Evolutionary conservation across 441 rosid species (phyloP).

Genomic region (Eruca vesicaria): DNA sequence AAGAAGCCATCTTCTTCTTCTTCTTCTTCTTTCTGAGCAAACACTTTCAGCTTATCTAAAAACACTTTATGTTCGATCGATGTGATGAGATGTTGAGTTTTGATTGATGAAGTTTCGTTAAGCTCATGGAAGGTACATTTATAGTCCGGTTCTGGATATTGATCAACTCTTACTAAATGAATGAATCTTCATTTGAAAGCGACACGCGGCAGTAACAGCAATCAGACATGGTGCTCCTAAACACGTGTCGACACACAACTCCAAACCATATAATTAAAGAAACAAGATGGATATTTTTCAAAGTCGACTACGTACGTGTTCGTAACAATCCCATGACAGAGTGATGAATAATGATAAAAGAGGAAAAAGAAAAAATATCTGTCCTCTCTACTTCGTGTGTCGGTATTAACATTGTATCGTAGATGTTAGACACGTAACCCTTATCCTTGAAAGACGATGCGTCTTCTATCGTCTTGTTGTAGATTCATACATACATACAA

Average conservation of each 20-base stretch:
- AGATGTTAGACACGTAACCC: conserved; percentile 13
- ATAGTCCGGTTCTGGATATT: conserved; percentile 26
- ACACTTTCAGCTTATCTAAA: background rate
- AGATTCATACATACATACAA: background rate
- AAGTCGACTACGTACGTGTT: conserved; percentile 25
- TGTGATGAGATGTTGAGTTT: conserved; percentile 10
- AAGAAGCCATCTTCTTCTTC: conserved; percentile 45
- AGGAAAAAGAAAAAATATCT: background rate
- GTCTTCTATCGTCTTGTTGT: background rate
- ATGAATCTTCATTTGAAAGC: background rate
- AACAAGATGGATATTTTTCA: background rate
- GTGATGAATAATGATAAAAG: background rate
- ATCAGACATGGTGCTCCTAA: background rate
- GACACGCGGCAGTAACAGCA: conserved; percentile 11
- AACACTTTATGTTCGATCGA: background rate
- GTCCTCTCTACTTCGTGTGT: conserved; percentile 1
- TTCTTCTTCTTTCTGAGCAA: conserved; percentile 33
- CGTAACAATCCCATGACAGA: conserved; percentile 8
- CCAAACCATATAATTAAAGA: background rate
- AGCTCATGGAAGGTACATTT: background rate
- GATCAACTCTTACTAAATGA: conserved; percentile 1
- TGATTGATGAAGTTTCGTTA: conserved; percentile 12
- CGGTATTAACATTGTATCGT: conserved; percentile 2
- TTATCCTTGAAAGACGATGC: conserved; percentile 2
- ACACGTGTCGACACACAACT: conserved; percentile 4